Evolutionary conservation across 805 yeast genomes (phyloP).

Genomic region (Suhomyces tanzawaensis): DNA sequence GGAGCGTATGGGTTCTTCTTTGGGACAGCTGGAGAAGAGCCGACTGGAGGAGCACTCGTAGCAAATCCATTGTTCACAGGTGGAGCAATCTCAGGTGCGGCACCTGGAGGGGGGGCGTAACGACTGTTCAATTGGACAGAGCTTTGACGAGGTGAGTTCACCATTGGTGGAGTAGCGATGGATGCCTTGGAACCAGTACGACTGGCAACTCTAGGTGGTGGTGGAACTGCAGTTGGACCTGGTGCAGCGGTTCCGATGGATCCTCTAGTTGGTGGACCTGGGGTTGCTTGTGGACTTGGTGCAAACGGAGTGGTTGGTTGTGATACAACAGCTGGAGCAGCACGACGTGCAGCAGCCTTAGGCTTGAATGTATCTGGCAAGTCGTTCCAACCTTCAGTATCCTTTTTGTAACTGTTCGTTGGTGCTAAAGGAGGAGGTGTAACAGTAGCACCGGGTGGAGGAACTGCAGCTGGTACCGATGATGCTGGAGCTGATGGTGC

Average conservation of each 20-base stretch:
- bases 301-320: constrained; percentile 12
- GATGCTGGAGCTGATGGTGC: constrained; percentile 14
- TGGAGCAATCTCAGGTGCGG: constrained; percentile 9
- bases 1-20: constrained; percentile 24
- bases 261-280: constrained; percentile 14
- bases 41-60: constrained; percentile 22
- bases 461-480: constrained; percentile 7
- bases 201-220: constrained; percentile 28
- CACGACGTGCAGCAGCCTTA: constrained; percentile 39
- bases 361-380: constrained; percentile 54
- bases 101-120: constrained; percentile 32
- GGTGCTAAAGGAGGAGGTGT: constrained; percentile 26
- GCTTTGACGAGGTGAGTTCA: constrained; percentile 17
- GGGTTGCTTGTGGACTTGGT: constrained; percentile 6
- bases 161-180: constrained; percentile 9
- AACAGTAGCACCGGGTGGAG: constrained; percentile 7
- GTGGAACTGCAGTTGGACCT: constrained; percentile 18
- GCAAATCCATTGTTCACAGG: constrained; percentile 10
- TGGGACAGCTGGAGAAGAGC: constrained; percentile 22
- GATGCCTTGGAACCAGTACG: constrained; percentile 24
- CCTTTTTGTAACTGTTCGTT: constrained; percentile 33
- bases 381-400: constrained; percentile 72
- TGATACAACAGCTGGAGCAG: constrained; percentile 40
- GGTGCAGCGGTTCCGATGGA: constrained; percentile 8
- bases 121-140: constrained; percentile 26